A percentile compares a stretch with the other conserved stretches of the same genome.
Conservation (phyloP, 495 filamentous ascomycete species). For the Aspergillus campestris region DNA sequence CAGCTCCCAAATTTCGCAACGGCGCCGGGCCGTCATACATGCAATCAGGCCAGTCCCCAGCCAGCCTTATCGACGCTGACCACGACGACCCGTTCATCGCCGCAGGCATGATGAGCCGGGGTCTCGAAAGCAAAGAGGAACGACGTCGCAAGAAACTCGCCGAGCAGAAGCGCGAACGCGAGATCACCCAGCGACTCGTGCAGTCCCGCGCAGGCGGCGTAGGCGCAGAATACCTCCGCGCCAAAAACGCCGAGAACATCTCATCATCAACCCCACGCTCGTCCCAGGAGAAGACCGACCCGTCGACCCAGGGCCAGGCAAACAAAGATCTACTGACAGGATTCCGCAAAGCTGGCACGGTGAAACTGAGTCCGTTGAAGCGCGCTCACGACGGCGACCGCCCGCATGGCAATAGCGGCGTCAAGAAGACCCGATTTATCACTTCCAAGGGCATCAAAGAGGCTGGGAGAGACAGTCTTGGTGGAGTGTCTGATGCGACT, state of each 20-base stretch:
- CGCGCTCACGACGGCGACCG: constrained; percentile 27
- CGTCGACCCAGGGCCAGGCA: not conserved
- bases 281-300: not conserved
- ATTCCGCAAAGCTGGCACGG: constrained; percentile 32
- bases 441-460: constrained; percentile 68
- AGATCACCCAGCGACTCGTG: constrained; percentile 65
- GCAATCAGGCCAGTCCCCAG: constrained; percentile 40
- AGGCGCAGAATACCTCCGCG: constrained; percentile 71
- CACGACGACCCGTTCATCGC: constrained; percentile 48
- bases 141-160: constrained; percentile 58
- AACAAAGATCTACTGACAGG: constrained; percentile 11
- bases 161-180: constrained; percentile 68
- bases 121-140: constrained; percentile 52
- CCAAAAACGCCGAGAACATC: constrained; percentile 20
- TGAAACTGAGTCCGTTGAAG: constrained; percentile 68
- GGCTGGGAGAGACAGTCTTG: constrained; percentile 67
- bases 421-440: constrained; percentile 77
- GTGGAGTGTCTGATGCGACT: constrained; percentile 34
- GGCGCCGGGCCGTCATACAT: constrained; percentile 13
- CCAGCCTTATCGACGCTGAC: constrained; percentile 61
- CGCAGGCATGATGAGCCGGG: constrained; percentile 37
- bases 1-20: constrained; percentile 24
- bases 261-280: constrained; percentile 1
- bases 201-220: constrained; percentile 52
- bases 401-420: constrained; percentile 23